Conservation (phyloP, 1,139 yeast genomes). For the Wickerhamomyces sp. region DNA sequence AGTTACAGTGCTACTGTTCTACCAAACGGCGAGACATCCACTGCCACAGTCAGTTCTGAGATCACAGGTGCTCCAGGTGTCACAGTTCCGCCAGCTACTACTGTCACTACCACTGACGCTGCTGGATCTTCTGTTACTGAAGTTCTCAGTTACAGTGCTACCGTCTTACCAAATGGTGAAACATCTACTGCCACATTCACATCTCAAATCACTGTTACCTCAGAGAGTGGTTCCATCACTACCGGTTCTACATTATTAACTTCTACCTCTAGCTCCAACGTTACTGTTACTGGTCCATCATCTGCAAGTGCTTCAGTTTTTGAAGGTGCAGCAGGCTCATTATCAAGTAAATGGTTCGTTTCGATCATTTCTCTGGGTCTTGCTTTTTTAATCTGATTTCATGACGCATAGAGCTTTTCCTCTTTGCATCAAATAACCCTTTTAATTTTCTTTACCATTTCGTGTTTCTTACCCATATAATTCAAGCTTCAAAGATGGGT, state of each 20-base stretch:
- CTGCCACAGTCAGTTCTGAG: background rate
- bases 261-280: background rate
- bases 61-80: background rate
- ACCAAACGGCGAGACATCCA: background rate
- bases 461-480: too few relatives aligned
- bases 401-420: too few relatives aligned
- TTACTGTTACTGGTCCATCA: background rate
- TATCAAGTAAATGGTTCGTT: background rate
- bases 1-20: background rate
- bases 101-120: background rate
- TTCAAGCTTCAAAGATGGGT: too few relatives aligned
- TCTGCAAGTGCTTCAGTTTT: background rate
- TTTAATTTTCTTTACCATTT: too few relatives aligned
- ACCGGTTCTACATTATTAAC: background rate
- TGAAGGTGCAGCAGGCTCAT: background rate
- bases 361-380: background rate
- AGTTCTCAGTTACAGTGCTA: background rate
- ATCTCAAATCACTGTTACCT: background rate
- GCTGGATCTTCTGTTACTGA: background rate
- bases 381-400: background rate
- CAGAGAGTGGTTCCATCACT: background rate
- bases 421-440: too few relatives aligned
- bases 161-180: background rate
- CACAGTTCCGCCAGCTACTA: background rate
- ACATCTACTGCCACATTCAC: background rate